Conservation (phyloP, 2,329 filamentous ascomycete genomes). For the Aspergillus phoenicis region DNA sequence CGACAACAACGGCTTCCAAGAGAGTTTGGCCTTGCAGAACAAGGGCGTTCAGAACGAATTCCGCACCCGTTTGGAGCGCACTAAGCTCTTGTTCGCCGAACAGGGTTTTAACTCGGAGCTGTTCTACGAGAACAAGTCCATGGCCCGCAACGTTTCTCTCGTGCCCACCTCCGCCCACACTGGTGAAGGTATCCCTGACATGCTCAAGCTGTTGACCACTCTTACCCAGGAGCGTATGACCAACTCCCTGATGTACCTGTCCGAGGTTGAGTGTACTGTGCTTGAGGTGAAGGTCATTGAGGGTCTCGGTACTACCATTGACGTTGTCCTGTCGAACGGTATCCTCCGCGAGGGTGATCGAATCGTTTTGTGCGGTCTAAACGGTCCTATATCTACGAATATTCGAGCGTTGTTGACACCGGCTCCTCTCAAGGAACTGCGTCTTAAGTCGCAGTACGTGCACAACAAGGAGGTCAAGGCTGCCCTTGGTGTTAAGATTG, state of each 20-base stretch:
- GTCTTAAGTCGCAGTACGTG: conserved; percentile 93
- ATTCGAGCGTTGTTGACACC: conserved; percentile 93
- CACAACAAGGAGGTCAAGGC: conserved; percentile 99
- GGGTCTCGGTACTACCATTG: conserved; percentile 97
- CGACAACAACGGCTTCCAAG: conserved; percentile 96
- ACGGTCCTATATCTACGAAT: conserved; percentile 92
- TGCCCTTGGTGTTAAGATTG: conserved; percentile 97
- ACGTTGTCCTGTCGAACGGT: conserved; percentile 95
- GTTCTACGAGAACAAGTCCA: conserved; percentile 96
- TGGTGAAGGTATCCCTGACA: conserved; percentile 98
- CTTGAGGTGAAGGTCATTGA: conserved; percentile 99
- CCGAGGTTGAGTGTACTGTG: conserved; percentile 95
- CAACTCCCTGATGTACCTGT: conserved; percentile 94
- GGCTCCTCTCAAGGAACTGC: conserved; percentile 87
- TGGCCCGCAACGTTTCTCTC: conserved; percentile 91
- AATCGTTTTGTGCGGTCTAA: conserved; percentile 93
- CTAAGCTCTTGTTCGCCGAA: conserved; percentile 91
- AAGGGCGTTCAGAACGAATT: conserved; percentile 95
- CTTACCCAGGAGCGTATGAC: conserved; percentile 98
- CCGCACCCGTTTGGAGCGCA: conserved; percentile 82
- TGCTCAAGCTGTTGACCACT: conserved; percentile 91
- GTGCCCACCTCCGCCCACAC: conserved; percentile 97
- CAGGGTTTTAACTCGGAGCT: conserved; percentile 98
- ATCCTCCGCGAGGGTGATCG: conserved; percentile 91
- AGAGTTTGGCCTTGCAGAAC: conserved; percentile 85